phyloP scores from a whole-genome alignment of 805 yeast genomes.

The Pichia heedii region DNA sequence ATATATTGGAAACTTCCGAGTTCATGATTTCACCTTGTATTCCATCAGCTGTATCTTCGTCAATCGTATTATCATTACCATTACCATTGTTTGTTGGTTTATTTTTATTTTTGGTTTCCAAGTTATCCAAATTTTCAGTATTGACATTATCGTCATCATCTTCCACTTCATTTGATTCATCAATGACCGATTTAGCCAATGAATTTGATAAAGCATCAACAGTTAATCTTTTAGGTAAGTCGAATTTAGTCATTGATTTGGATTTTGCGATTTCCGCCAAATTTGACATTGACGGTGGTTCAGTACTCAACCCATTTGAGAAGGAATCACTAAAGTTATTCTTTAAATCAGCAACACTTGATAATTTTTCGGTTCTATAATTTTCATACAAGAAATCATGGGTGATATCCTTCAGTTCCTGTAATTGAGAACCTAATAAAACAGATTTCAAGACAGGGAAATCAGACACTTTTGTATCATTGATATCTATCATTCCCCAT shows the following conservation, averaged over 20 bases:
- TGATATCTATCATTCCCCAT: slow-evolving; percentile 61
- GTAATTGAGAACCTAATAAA: slow-evolving; percentile 50
- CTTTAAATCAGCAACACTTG: slow-evolving; percentile 40
- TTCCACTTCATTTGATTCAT: slow-evolving; percentile 9
- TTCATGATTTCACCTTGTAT: slow-evolving; percentile 3
- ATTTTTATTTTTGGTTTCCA: too few relatives aligned
- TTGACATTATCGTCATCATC: not conserved
- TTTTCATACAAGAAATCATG: slow-evolving; percentile 57
- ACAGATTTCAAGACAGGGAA: slow-evolving; percentile 47
- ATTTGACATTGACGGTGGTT: slow-evolving; percentile 52
- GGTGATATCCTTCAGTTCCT: slow-evolving; percentile 56
- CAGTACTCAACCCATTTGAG: slow-evolving; percentile 11
- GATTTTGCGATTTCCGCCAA: slow-evolving; percentile 43
- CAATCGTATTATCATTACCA: not conserved
- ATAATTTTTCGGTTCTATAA: slow-evolving; percentile 55
- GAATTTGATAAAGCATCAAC: slow-evolving; percentile 7
- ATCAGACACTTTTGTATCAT: slow-evolving; percentile 43
- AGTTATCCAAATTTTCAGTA: too few relatives aligned
- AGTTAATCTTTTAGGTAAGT: slow-evolving; percentile 9
- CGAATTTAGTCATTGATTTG: slow-evolving; percentile 23
- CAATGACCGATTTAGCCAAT: slow-evolving; percentile 6
- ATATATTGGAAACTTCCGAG: slow-evolving; percentile 9
- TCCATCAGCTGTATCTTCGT: slow-evolving; percentile 10
- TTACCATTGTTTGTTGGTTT: not conserved
- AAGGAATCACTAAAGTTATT: slow-evolving; percentile 25